phyloP scores from a whole-genome alignment of 768 basidiomycete species.

The Russula foetens region DNA sequence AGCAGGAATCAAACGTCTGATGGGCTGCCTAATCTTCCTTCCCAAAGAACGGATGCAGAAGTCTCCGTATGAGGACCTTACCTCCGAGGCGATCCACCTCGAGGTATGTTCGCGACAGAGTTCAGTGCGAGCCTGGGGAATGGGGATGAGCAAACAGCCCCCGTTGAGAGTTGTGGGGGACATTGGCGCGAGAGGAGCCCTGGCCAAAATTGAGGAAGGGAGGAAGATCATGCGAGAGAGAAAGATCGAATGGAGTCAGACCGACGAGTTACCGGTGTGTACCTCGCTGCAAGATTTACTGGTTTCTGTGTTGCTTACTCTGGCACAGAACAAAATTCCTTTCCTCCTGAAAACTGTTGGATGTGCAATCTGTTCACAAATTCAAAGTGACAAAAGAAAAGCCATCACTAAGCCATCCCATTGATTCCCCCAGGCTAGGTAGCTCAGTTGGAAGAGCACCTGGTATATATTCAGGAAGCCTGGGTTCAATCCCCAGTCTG shows the following conservation, averaged over 20 bases:
- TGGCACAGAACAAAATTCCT: constrained; percentile 82
- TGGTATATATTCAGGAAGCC: too few relatives aligned
- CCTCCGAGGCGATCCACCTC: constrained; percentile 60
- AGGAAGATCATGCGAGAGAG: constrained; percentile 88
- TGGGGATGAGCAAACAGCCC: constrained; percentile 85
- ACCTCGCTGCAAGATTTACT: constrained; percentile 13
- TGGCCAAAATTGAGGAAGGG: constrained; percentile 91
- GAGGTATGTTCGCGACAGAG: constrained; percentile 83
- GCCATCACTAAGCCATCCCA: too few relatives aligned
- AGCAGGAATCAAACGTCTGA: constrained; percentile 59
- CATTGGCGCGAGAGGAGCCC: constrained; percentile 85
- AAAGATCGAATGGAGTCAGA: constrained; percentile 88
- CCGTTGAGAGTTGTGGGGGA: constrained; percentile 86
- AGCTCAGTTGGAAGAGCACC: too few relatives aligned
- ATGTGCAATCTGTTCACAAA: too few relatives aligned
- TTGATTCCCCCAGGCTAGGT: too few relatives aligned
- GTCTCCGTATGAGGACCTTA: constrained; percentile 72
- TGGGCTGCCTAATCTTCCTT: constrained; percentile 62
- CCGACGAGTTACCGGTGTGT: constrained; percentile 80
- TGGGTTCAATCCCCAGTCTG: too few relatives aligned
- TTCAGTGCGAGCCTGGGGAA: too few relatives aligned
- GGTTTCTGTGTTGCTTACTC: not conserved
- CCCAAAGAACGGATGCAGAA: constrained; percentile 55
- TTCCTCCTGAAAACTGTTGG: constrained; percentile 80
- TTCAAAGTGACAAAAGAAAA: too few relatives aligned